phyloP scores from a whole-genome alignment of 805 yeast genomes.

The Dipodascus geniculatus region DNA sequence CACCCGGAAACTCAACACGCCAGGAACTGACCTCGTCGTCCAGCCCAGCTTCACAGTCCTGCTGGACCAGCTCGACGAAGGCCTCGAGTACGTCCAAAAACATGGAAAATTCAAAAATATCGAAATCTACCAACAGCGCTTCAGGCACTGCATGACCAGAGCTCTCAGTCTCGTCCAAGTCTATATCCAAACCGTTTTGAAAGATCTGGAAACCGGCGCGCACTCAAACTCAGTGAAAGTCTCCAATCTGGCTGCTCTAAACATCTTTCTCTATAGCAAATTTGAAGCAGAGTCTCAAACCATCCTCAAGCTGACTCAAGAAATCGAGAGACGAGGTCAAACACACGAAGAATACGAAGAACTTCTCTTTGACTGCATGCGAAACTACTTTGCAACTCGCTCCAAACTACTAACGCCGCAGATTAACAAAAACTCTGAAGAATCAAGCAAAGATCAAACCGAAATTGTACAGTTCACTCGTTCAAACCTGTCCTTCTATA shows the following conservation, averaged over 20 bases:
- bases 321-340: conserved; percentile 29
- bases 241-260: conserved; percentile 34
- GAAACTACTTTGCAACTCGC: conserved; percentile 52
- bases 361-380: conserved; percentile 50
- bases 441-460: conserved; percentile 19
- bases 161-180: conserved; percentile 65
- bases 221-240: conserved; percentile 15
- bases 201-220: conserved; percentile 17
- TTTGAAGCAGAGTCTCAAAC: conserved; percentile 37
- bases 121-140: conserved; percentile 56
- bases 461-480: conserved; percentile 51
- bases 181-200: conserved; percentile 36
- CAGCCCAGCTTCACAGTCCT: conserved; percentile 42
- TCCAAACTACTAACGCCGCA: conserved; percentile 34
- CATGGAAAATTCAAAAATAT: conserved; percentile 56
- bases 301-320: conserved; percentile 27
- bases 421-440: conserved; percentile 29
- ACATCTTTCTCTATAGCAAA: conserved; percentile 56
- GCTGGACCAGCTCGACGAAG: conserved; percentile 49
- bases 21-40: conserved; percentile 57
- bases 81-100: conserved; percentile 46
- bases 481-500: conserved; percentile 46
- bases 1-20: conserved; percentile 54
- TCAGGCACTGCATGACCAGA: conserved; percentile 74
- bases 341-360: conserved; percentile 49